Percentiles rank a stretch among this genome's conserved stretches.
Conservation (phyloP, 768 basidiomycete species). For the Lepiota subincarnata region DNA sequence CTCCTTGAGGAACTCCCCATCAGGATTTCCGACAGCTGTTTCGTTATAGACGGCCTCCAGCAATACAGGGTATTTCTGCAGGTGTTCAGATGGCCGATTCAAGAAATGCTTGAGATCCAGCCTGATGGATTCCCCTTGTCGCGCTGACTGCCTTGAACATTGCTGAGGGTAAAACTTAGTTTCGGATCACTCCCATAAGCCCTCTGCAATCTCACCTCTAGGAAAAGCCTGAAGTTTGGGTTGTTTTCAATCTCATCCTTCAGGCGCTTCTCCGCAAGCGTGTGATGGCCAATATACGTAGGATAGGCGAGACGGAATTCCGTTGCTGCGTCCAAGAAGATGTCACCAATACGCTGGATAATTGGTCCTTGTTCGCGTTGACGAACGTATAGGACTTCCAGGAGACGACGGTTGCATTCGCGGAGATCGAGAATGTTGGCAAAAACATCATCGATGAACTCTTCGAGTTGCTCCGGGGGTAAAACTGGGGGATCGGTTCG, state of each 20-base stretch:
- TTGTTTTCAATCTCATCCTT: constrained; percentile 85
- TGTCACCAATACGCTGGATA: constrained; percentile 82
- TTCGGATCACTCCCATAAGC: neutral
- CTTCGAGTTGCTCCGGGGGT: constrained; percentile 54
- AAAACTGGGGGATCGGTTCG: constrained; percentile 40
- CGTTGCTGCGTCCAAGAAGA: constrained; percentile 82
- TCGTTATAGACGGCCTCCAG: constrained; percentile 84
- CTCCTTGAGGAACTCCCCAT: constrained; percentile 74
- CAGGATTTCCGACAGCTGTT: constrained; percentile 76
- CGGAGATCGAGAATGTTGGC: constrained; percentile 86
- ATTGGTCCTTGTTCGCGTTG: constrained; percentile 83
- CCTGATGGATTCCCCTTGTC: constrained; percentile 35
- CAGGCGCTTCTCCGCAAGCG: constrained; percentile 79
- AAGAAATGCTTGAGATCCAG: constrained; percentile 72
- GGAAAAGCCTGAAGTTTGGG: constrained; percentile 74
- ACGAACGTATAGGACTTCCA: constrained; percentile 82
- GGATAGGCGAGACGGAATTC: constrained; percentile 88
- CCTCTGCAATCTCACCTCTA: constrained; percentile 58
- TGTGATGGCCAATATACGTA: constrained; percentile 78
- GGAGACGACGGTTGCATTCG: constrained; percentile 74
- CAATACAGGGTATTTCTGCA: constrained; percentile 84
- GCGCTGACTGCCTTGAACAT: constrained; percentile 36
- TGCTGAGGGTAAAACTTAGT: constrained; percentile 25
- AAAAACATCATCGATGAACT: constrained; percentile 88
- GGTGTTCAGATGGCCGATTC: constrained; percentile 73